These are phyloP conservation scores for Aspergillus pseudotamarii DNA, from an alignment of 2,329 filamentous ascomycete genomes.

Conservation along the genomic window DNA sequence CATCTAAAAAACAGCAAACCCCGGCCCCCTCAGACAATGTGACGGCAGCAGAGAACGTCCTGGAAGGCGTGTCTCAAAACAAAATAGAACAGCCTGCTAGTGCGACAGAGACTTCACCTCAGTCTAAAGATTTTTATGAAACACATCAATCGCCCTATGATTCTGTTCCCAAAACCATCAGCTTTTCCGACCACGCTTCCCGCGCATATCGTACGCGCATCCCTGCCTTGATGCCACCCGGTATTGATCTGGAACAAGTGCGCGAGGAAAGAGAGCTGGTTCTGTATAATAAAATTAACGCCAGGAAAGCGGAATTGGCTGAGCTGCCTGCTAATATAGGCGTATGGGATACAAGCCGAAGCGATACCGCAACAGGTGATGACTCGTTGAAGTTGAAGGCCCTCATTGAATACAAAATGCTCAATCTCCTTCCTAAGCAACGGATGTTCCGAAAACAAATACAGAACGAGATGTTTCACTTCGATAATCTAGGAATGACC, in stretches of 20 bases:
- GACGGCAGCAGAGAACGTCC: constrained; percentile 34
- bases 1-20: constrained; percentile 50
- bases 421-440: constrained; percentile 86
- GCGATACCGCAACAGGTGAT: constrained; percentile 70
- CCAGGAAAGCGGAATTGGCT: constrained; percentile 82
- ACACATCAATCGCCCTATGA: constrained; percentile 75
- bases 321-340: constrained; percentile 81
- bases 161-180: constrained; percentile 62
- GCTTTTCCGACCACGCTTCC: constrained; percentile 76
- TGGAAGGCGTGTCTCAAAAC: constrained; percentile 43
- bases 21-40: constrained; percentile 42
- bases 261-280: constrained; percentile 85
- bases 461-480: constrained; percentile 88
- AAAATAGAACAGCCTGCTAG: constrained; percentile 35
- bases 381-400: constrained; percentile 85
- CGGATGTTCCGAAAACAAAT: constrained; percentile 82
- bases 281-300: constrained; percentile 85
- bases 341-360: constrained; percentile 76
- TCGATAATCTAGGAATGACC: constrained; percentile 95
- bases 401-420: constrained; percentile 92
- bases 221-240: constrained; percentile 84
- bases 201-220: constrained; percentile 78
- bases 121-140: constrained; percentile 60
- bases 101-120: constrained; percentile 26
- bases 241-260: constrained; percentile 82